Evolutionary conservation across 208 protist genomes (phyloP).

Genomic region (Willaertia magna): DNA sequence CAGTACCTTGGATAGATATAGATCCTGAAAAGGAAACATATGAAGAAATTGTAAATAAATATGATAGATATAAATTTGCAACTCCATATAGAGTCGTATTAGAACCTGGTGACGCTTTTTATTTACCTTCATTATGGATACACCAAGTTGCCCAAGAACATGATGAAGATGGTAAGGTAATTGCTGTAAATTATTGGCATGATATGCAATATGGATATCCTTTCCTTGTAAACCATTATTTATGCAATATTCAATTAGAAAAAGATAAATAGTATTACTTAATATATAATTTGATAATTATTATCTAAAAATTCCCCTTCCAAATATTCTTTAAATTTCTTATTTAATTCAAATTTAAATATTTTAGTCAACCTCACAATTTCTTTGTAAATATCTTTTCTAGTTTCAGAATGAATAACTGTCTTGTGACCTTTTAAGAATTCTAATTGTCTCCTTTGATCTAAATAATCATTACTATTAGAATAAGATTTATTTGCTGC

Average conservation of each 20-base stretch:
- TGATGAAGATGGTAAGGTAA: slow-evolving; percentile 46
- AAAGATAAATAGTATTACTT: no score
- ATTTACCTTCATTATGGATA: slow-evolving; percentile 70
- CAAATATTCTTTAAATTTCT: no score
- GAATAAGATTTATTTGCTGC: background rate
- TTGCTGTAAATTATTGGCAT: slow-evolving; percentile 79
- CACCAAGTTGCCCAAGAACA: slow-evolving; percentile 67
- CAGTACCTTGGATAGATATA: slow-evolving; percentile 64
- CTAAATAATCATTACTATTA: background rate
- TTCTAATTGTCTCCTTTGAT: background rate
- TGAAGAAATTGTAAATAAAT: slow-evolving; percentile 28
- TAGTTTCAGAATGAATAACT: background rate
- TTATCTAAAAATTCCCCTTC: no score
- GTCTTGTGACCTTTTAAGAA: background rate
- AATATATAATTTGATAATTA: no score
- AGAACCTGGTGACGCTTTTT: slow-evolving; percentile 62
- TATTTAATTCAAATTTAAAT: no score
- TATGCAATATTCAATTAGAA: background rate
- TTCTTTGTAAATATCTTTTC: background rate
- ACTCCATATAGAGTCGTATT: slow-evolving; percentile 57
- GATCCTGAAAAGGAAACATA: slow-evolving; percentile 44
- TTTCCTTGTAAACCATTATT: background rate
- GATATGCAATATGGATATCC: slow-evolving; percentile 34
- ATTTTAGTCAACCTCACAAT: background rate
- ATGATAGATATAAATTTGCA: slow-evolving; percentile 23